Conservation (phyloP, 208 protist species). For the Trichomonas gallinae region DNA sequence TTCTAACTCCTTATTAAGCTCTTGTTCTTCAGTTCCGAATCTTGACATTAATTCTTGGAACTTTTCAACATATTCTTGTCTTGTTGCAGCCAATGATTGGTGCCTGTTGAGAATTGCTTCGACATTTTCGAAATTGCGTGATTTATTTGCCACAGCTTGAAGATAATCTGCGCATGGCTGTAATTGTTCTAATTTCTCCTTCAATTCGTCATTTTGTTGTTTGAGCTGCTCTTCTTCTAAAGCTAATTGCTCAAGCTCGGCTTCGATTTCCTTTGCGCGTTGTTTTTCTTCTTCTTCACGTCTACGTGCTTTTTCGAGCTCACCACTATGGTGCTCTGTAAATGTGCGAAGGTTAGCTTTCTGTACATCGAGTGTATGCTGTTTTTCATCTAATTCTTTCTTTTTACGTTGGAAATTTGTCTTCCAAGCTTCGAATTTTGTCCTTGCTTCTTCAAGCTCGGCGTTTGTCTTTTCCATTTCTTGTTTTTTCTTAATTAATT, state of each 20-base stretch:
- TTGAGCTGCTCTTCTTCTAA: not conserved
- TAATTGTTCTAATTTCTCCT: not conserved
- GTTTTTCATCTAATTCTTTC: conserved; percentile 23
- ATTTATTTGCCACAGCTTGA: not conserved
- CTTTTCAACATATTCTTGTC: not conserved
- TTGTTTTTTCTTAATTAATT: not conserved
- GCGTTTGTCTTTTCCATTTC: not conserved
- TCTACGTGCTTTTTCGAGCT: not conserved
- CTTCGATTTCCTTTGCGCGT: not conserved
- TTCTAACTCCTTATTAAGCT: not conserved
- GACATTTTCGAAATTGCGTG: not conserved
- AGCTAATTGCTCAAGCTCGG: not conserved
- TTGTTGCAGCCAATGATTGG: not conserved
- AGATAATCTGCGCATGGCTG: not conserved
- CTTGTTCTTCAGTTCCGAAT: not conserved
- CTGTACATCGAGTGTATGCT: not conserved
- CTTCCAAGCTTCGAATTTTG: conserved; percentile 1
- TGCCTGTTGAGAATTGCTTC: not conserved
- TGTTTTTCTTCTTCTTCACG: not conserved
- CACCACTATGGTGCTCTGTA: not conserved
- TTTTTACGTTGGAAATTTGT: not conserved
- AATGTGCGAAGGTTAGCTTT: not conserved
- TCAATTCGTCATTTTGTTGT: not conserved
- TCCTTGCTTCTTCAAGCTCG: not conserved
- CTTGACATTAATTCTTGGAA: not conserved